Base-by-base conservation (phyloP, 345 rosid genomes). In the Litchi chinensis region DNA sequence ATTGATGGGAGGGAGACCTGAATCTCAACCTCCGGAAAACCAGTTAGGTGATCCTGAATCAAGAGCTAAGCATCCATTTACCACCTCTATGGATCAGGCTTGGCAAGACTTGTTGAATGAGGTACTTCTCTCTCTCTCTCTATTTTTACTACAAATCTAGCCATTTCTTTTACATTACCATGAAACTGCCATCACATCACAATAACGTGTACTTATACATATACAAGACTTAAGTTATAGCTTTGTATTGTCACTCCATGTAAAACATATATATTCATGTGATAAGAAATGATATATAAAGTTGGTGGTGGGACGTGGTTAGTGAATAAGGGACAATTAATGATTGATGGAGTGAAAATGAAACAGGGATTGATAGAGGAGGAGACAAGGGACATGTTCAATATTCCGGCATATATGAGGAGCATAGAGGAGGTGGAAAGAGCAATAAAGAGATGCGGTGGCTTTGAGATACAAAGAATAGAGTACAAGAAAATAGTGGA, bases 331-430 rank as follows among this genome's bases (percentile, higher is more conserved):
- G 1, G 37, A 32, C 2, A 32, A 32, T 59, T 57, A 1, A 19
- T 74, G 44, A 37, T 59, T 54, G 26, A 67, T 5, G 15, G 59
- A 11, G 59, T 54, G 12, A 4, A 54, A 18, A 18, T 19, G 2
- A 5, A 5, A 59, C 79, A 89, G 91, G 87, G 88, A 22, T 79
- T 90, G 79, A 84, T 90, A 68, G 91, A 85, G 59, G 90, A 86
- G 73, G 89, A 86, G 59, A 82, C 88, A 19, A 84, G 91, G 79
- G 93, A 90, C 26, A 83, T 85, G 59, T 90, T 90, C 84, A 88
- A 90, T 76, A 86, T 90, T 64, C 93, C 90, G 18, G 87, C 90
- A 46, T 90, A 88, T 81, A 88, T 90, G 93, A 86, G 93, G 77
- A 88, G 87, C 83, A 78, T 75, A 37, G 89, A 86, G 83, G 91